phyloP scores from a whole-genome alignment of 805 yeast species.

The Kluyveromyces aestuarii region DNA sequence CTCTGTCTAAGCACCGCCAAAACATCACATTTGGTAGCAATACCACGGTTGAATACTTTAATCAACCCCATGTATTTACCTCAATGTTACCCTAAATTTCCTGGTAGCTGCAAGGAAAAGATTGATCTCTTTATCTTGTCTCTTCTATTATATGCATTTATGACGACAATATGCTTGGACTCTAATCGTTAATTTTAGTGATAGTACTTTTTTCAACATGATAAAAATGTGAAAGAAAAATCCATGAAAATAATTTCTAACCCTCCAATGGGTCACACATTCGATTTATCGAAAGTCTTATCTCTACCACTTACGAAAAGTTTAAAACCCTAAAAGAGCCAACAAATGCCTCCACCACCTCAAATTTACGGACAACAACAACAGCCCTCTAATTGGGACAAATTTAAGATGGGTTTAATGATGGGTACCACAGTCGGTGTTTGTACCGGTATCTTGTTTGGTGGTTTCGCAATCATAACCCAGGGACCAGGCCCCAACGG shows the following conservation, averaged over 20 bases:
- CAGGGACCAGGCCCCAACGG: slow-evolving; percentile 99
- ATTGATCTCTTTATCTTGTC: no score
- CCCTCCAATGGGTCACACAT: background rate
- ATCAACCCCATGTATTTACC: background rate
- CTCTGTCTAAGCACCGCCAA: slow-evolving; percentile 14
- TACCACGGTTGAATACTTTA: background rate
- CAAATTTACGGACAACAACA: slow-evolving; percentile 53
- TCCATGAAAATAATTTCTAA: background rate
- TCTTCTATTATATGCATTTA: no score
- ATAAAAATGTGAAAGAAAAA: background rate
- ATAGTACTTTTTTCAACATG: slow-evolving; percentile 1
- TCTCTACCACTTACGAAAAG: background rate
- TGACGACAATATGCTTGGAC: no score
- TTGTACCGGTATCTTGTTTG: slow-evolving; percentile 89
- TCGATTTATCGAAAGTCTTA: background rate
- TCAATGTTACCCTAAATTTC: no score
- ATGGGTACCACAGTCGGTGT: slow-evolving; percentile 88
- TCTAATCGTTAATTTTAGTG: background rate
- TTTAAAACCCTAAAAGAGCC: background rate
- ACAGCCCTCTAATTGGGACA: slow-evolving; percentile 84
- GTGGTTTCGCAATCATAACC: slow-evolving; percentile 82
- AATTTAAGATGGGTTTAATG: slow-evolving; percentile 96
- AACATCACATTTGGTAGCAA: slow-evolving; percentile 5
- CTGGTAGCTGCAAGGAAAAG: background rate
- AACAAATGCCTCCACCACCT: slow-evolving; percentile 50